phyloP scores from a whole-genome alignment of 2,329 filamentous ascomycete species.

The Trichoderma endophyticum region DNA sequence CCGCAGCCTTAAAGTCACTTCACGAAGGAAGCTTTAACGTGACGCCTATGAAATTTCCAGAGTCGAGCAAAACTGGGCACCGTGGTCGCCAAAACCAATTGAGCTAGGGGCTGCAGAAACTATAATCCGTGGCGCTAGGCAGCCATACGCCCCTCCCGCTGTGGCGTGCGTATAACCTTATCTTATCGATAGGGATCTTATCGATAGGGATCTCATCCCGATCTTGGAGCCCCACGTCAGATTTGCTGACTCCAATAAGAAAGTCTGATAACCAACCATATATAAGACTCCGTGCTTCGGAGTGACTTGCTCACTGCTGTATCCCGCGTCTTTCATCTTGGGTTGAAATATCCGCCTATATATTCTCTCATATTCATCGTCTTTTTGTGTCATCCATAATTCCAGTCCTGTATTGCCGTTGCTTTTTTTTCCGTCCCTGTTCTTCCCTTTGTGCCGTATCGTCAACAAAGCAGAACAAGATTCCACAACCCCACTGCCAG shows the following conservation, averaged over 20 bases:
- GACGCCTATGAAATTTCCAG: constrained; percentile 39
- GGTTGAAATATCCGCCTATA: neutral
- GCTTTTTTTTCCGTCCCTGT: neutral
- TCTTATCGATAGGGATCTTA: constrained; percentile 26
- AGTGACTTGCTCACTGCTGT: neutral
- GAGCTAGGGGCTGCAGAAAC: constrained; percentile 39
- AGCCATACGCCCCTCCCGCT: neutral
- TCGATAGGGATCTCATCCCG: constrained; percentile 10
- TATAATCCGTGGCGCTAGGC: constrained; percentile 33
- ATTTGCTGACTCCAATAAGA: too few relatives aligned
- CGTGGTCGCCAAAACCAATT: constrained; percentile 40
- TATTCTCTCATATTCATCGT: neutral
- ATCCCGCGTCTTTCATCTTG: neutral
- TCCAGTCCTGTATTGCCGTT: neutral
- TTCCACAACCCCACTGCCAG: neutral
- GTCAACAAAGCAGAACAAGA: neutral
- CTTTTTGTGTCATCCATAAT: neutral
- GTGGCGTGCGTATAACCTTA: constrained; percentile 15
- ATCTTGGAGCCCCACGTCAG: neutral
- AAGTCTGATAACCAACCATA: neutral
- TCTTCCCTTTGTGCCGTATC: neutral
- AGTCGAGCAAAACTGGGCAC: constrained; percentile 37
- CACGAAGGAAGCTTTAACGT: constrained; percentile 1
- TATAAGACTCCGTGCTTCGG: neutral
- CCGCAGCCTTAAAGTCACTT: constrained; percentile 18